Percentiles rank a stretch among this genome's conserved stretches.
Conservation (phyloP, 305 asterid genomes). For the Solanum hybrid region DNA sequence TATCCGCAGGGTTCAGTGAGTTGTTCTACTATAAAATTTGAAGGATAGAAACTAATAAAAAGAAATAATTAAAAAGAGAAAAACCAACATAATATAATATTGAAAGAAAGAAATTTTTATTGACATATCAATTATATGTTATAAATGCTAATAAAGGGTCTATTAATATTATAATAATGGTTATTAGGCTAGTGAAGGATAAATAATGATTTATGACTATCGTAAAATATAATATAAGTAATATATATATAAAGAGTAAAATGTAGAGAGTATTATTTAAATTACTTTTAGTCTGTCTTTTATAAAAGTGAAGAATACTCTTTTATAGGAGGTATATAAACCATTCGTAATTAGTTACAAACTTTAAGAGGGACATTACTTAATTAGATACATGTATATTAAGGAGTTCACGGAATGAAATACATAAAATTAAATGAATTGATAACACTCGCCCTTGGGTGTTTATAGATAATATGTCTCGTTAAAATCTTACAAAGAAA, state of each 20-base stretch:
- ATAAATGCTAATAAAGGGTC: background rate
- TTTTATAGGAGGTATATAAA: background rate
- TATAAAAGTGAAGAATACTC: background rate
- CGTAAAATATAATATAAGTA: background rate
- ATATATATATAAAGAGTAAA: background rate
- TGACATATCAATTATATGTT: background rate
- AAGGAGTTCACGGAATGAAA: background rate
- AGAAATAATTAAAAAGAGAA: background rate
- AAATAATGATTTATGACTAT: background rate
- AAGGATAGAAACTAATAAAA: background rate
- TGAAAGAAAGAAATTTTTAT: background rate
- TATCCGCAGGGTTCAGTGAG: background rate
- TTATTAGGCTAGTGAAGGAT: background rate
- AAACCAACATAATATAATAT: background rate
- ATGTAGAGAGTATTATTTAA: background rate
- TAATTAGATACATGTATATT: background rate
- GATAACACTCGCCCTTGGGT: background rate
- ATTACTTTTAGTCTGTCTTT: background rate
- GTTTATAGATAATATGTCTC: background rate
- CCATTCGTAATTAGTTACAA: background rate
- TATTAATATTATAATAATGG: background rate
- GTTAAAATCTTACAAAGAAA: too few species aligned
- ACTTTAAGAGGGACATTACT: background rate
- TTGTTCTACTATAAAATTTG: background rate
- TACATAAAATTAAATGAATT: background rate